A percentile compares a stretch with the other conserved stretches of the same genome.
phyloP scores from a whole-genome alignment of 805 yeast species.

The Scheffersomyces coipomensis region DNA sequence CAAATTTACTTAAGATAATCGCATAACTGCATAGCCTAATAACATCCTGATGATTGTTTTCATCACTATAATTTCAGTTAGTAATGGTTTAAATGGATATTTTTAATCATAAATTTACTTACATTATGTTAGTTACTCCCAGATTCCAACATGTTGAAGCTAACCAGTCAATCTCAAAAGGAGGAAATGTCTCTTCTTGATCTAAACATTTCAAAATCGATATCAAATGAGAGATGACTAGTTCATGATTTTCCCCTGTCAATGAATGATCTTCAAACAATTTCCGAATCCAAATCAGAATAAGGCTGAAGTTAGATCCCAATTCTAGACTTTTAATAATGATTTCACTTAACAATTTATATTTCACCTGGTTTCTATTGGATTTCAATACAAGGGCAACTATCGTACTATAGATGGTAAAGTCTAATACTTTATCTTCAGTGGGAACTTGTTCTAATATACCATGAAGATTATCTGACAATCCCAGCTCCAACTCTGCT shows the following conservation, averaged over 20 bases:
- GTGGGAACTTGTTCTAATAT: not conserved
- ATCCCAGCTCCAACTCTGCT: conserved; percentile 4
- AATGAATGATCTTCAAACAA: not conserved
- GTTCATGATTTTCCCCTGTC: not conserved
- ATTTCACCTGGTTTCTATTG: not conserved
- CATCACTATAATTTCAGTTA: conserved; percentile 2
- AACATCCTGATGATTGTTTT: not conserved
- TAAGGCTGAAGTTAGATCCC: not conserved
- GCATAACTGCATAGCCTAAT: conserved; percentile 1
- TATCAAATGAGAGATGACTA: not conserved
- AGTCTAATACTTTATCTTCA: not conserved
- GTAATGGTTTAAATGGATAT: not conserved
- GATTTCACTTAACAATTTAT: not conserved
- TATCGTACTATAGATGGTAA: not conserved
- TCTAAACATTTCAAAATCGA: not conserved
- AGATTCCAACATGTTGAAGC: conserved; percentile 4
- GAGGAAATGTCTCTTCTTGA: not conserved
- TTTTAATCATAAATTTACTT: not conserved
- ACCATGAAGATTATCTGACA: not conserved
- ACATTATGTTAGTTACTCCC: conserved; percentile 1
- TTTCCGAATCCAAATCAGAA: not conserved
- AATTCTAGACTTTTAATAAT: not conserved
- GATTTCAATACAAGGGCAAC: not conserved
- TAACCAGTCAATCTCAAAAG: conserved; percentile 6
- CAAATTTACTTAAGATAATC: conserved; percentile 2